Evolutionary conservation across 83 land plant species (phyloP).

Genomic region (Picea engelmannii): DNA sequence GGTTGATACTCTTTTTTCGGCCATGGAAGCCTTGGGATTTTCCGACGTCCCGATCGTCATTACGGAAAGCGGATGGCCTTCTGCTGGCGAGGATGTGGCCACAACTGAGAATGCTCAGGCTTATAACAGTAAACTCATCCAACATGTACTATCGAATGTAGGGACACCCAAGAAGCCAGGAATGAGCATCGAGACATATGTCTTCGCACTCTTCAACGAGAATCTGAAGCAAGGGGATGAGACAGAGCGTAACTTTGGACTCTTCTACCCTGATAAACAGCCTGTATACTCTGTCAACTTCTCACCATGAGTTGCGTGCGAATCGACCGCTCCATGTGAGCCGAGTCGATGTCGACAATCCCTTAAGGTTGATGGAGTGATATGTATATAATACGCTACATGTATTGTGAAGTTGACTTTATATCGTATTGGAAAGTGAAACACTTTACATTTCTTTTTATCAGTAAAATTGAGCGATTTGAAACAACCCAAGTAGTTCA

Average conservation of each 20-base stretch:
- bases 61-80: constrained; percentile 71
- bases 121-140: constrained; percentile 45
- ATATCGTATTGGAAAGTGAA: too few species aligned
- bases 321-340: too few species aligned
- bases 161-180: constrained; percentile 51
- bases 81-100: constrained; percentile 34
- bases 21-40: constrained; percentile 38
- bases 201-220: constrained; percentile 49
- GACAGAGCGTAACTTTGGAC: constrained; percentile 17
- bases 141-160: constrained; percentile 21
- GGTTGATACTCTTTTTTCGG: constrained; percentile 40
- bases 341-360: too few species aligned
- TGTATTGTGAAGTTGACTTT: too few species aligned
- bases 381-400: too few species aligned
- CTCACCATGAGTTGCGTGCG: neutral
- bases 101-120: constrained; percentile 40
- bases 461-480: too few species aligned
- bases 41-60: constrained; percentile 27
- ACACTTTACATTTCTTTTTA: too few species aligned
- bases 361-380: too few species aligned
- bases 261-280: constrained; percentile 2
- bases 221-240: neutral
- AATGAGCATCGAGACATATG: constrained; percentile 34
- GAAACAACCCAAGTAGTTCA: too few species aligned
- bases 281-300: constrained; percentile 13